Percentiles rank a stretch among this genome's conserved stretches.
These are phyloP conservation scores for Recurvomyces mirabilis DNA, from an alignment of 495 filamentous ascomycete genomes.

Conservation along the genomic window DNA sequence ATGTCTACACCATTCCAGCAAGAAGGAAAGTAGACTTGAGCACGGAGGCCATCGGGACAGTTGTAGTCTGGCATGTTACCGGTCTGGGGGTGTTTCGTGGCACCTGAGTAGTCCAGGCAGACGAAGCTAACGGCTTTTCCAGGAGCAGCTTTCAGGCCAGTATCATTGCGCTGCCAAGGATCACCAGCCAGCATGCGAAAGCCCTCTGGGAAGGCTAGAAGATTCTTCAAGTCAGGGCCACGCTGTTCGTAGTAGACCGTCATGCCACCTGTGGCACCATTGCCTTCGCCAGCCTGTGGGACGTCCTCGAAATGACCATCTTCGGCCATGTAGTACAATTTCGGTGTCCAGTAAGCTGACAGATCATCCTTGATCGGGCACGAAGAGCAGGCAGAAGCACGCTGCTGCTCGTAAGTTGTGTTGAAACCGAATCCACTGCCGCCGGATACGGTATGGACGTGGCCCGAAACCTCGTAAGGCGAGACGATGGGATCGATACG, in stretches of 20 bases:
- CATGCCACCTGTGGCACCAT: constrained; percentile 26
- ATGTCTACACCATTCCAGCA: constrained; percentile 36
- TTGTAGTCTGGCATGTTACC: constrained; percentile 39
- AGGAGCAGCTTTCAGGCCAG: constrained; percentile 27
- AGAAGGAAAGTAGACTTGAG: constrained; percentile 45
- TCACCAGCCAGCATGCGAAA: constrained; percentile 69
- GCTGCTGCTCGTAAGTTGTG: constrained; percentile 47
- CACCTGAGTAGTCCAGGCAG: constrained; percentile 41
- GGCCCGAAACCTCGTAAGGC: constrained; percentile 45
- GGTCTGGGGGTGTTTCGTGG: constrained; percentile 24
- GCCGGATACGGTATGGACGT: constrained; percentile 67
- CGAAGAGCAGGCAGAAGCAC: constrained; percentile 53
- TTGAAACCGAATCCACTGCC: constrained; percentile 59
- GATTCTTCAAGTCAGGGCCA: constrained; percentile 45
- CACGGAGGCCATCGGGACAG: constrained; percentile 51
- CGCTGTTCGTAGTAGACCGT: constrained; percentile 64
- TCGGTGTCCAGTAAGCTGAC: constrained; percentile 70
- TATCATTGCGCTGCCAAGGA: constrained; percentile 38
- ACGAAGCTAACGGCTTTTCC: constrained; percentile 42
- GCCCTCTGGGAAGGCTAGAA: constrained; percentile 55
- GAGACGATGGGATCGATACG: constrained; percentile 62
- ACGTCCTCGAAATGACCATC: constrained; percentile 54
- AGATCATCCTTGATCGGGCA: constrained; percentile 54
- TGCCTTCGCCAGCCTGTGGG: constrained; percentile 49
- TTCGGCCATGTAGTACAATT: constrained; percentile 53